Percentiles rank a stretch among this genome's conserved stretches.
These are phyloP conservation scores for Coemansia sp. DNA, from an alignment of 371 early-diverging fungal species.

Conservation along the genomic window DNA sequence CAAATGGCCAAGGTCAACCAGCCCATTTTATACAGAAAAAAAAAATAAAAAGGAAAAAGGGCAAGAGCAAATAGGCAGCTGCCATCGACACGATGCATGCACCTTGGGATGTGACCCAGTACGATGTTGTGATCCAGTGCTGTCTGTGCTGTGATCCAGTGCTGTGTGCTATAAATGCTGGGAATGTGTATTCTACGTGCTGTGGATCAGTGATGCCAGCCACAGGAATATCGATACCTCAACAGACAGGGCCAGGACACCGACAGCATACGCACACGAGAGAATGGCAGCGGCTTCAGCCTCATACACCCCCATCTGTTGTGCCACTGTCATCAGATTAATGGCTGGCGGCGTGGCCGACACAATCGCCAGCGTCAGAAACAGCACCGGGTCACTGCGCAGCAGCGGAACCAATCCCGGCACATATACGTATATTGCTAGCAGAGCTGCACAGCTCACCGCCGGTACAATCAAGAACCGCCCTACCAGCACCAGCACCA, in stretches of 20 bases:
- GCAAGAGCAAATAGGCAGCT: background rate
- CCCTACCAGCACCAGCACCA: slow-evolving; percentile 42
- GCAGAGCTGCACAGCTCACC: slow-evolving; percentile 21
- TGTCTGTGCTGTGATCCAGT: too few relatives aligned
- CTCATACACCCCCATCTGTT: slow-evolving; percentile 44
- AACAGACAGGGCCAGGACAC: slow-evolving; percentile 28
- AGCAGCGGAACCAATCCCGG: slow-evolving; percentile 44
- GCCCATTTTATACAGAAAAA: slow-evolving; percentile 17
- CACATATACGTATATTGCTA: slow-evolving; percentile 23
- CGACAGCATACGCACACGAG: slow-evolving; percentile 33
- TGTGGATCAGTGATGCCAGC: background rate
- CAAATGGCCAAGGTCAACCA: slow-evolving; percentile 39
- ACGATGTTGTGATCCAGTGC: too few relatives aligned
- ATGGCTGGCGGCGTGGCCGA: slow-evolving; percentile 52
- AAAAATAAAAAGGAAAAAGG: background rate
- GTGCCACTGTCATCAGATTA: slow-evolving; percentile 52
- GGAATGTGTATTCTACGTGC: too few relatives aligned
- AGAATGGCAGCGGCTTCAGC: slow-evolving; percentile 41
- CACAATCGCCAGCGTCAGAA: slow-evolving; percentile 48
- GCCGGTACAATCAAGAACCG: slow-evolving; percentile 42
- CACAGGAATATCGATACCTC: slow-evolving; percentile 45
- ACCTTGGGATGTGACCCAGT: too few relatives aligned
- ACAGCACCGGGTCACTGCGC: slow-evolving; percentile 42
- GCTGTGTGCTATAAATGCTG: background rate
- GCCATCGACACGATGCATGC: background rate